Conservation (phyloP, 805 yeast genomes). For the Metschnikowia chrysomelidarum region DNA sequence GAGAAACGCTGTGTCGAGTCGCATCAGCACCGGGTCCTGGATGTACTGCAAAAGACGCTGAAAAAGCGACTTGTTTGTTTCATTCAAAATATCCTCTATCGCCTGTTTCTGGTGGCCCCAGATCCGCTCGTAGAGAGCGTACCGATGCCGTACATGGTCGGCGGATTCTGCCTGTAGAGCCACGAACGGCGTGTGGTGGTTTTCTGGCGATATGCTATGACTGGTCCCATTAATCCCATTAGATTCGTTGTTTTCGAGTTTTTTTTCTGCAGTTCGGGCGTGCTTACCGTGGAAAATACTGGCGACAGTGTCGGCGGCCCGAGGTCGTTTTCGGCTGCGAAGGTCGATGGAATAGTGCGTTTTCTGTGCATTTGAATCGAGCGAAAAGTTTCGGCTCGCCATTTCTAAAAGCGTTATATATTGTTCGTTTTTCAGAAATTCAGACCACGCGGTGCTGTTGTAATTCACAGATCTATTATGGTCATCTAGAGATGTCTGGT, state of each 20-base stretch:
- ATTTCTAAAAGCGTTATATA: no score
- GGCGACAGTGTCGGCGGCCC: background rate
- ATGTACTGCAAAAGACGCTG: slow-evolving; percentile 26
- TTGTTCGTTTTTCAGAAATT: background rate
- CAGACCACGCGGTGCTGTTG: no score
- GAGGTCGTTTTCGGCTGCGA: slow-evolving; percentile 6
- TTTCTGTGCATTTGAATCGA: slow-evolving; percentile 25
- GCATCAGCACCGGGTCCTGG: slow-evolving; percentile 14
- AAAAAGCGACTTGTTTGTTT: slow-evolving; percentile 33
- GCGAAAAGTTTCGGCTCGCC: slow-evolving; percentile 6
- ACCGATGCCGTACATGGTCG: slow-evolving; percentile 23
- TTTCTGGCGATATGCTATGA: background rate
- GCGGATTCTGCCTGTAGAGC: slow-evolving; percentile 24
- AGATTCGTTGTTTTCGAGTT: background rate
- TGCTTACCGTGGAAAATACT: background rate
- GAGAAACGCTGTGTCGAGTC: slow-evolving; percentile 33
- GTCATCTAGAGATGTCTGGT: no score
- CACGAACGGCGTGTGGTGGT: slow-evolving; percentile 23
- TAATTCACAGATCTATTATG: no score
- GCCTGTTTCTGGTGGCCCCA: slow-evolving; percentile 30
- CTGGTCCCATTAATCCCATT: background rate
- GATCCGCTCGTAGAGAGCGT: slow-evolving; percentile 21
- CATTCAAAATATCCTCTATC: slow-evolving; percentile 29
- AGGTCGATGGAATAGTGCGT: slow-evolving; percentile 32
- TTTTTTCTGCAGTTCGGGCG: background rate